These are phyloP conservation scores for Peronosclerospora sorghi DNA, from an alignment of 352 stramenopile species.

Conservation along the genomic window DNA sequence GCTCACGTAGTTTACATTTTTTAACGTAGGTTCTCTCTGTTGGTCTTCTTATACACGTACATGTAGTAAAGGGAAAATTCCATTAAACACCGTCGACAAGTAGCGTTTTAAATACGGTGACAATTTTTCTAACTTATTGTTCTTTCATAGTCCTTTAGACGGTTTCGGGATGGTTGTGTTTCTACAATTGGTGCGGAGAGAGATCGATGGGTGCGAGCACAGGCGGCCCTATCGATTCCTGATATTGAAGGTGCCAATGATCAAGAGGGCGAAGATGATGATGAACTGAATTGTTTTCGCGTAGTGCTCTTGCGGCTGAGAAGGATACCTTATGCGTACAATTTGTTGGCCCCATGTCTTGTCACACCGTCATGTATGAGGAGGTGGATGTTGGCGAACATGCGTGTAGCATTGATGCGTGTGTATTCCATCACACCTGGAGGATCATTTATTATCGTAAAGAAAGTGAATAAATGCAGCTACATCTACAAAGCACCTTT, in stretches of 20 bases:
- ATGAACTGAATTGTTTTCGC: conserved; percentile 65
- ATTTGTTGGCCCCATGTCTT: conserved; percentile 91
- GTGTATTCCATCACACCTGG: conserved; percentile 92
- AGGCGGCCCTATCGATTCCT: conserved; percentile 46
- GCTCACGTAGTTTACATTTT: too few species aligned
- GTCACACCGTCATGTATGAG: conserved; percentile 79
- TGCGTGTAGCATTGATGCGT: conserved; percentile 87
- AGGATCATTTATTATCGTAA: conserved; percentile 95
- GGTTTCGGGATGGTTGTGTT: too few species aligned
- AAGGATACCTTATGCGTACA: conserved; percentile 90
- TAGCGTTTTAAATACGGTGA: too few species aligned
- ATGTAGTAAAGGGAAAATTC: too few species aligned
- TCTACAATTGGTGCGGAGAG: too few species aligned
- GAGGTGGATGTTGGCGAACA: conserved; percentile 92
- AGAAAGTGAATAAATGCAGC: conserved; percentile 91
- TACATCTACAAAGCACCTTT: conserved; percentile 80
- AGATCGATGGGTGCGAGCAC: too few species aligned
- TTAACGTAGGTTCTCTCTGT: too few species aligned
- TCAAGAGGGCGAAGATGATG: conserved; percentile 78
- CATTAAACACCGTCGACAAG: too few species aligned
- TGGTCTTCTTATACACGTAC: too few species aligned
- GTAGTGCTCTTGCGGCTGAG: conserved; percentile 41
- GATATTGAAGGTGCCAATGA: conserved; percentile 33
- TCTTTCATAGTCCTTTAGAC: too few species aligned
- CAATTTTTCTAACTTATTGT: too few species aligned